phyloP scores from a whole-genome alignment of 345 rosid genomes.

The Linum usitatissimum region DNA sequence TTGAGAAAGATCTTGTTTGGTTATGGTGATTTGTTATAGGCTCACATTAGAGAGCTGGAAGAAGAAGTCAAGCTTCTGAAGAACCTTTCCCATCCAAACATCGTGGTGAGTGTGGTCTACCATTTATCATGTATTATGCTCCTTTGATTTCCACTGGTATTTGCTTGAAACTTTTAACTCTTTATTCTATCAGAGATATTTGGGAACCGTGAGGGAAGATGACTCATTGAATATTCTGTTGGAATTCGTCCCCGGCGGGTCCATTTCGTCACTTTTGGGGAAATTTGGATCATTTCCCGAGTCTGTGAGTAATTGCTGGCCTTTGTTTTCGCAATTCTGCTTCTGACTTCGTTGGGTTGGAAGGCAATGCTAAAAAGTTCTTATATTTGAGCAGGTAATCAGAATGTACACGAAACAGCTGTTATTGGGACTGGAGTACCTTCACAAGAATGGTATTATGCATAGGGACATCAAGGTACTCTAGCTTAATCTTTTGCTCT shows the following conservation, averaged over 20 bases:
- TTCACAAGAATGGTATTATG: slow-evolving; percentile 24
- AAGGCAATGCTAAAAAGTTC: slow-evolving; percentile 3
- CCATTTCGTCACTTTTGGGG: slow-evolving; percentile 25
- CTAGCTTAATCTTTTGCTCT: not conserved
- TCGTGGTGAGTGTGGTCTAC: slow-evolving; percentile 20
- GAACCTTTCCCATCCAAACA: slow-evolving; percentile 27
- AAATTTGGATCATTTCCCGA: slow-evolving; percentile 28
- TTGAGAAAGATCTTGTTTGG: not conserved
- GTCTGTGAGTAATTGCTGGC: slow-evolving; percentile 23
- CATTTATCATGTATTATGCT: not conserved
- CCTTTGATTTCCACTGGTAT: slow-evolving; percentile 2
- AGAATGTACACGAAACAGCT: slow-evolving; percentile 26
- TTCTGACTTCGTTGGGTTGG: not conserved
- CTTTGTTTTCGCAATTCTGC: slow-evolving; percentile 5
- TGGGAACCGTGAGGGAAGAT: slow-evolving; percentile 28
- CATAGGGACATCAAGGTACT: slow-evolving; percentile 27
- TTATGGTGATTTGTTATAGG: slow-evolving; percentile 11
- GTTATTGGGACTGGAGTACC: slow-evolving; percentile 22
- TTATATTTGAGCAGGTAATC: slow-evolving; percentile 19
- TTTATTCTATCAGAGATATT: slow-evolving; percentile 19
- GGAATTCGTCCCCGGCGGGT: slow-evolving; percentile 29
- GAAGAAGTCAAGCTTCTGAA: slow-evolving; percentile 29
- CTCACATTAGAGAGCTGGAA: slow-evolving; percentile 28
- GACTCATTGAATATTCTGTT: slow-evolving; percentile 26
- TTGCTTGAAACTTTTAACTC: not conserved